These are phyloP conservation scores for Lentinula novae-zelandiae DNA, from an alignment of 1,284 basidiomycete genomes.

Conservation along the genomic window DNA sequence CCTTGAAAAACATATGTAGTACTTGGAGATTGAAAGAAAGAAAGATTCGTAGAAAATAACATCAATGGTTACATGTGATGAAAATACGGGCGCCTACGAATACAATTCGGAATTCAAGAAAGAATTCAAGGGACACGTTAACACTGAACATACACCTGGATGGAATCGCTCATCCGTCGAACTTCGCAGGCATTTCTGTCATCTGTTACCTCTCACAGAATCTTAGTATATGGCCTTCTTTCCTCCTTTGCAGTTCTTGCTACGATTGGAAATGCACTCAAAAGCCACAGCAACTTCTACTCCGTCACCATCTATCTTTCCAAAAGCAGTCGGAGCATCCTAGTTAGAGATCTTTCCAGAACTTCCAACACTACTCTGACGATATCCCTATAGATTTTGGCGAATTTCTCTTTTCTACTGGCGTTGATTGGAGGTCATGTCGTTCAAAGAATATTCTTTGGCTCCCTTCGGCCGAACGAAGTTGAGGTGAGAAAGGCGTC, in stretches of 20 bases:
- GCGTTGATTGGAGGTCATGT: conserved; percentile 75
- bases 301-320: conserved; percentile 91
- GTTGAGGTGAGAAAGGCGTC: conserved; percentile 68
- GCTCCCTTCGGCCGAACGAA: conserved; percentile 83
- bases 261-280: conserved; percentile 76
- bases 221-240: conserved; percentile 65
- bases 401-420: conserved; percentile 85
- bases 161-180: conserved; percentile 9
- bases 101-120: too few relatives aligned
- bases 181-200: conserved; percentile 6
- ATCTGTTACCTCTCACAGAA: conserved; percentile 56
- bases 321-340: conserved; percentile 83
- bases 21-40: too few relatives aligned
- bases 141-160: conserved; percentile 4
- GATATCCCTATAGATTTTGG: conserved; percentile 66
- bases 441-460: conserved; percentile 90
- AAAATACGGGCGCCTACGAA: too few relatives aligned
- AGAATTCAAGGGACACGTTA: neutral
- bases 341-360: conserved; percentile 49
- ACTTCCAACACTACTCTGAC: too few relatives aligned
- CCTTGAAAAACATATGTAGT: too few relatives aligned
- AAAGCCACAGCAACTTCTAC: conserved; percentile 90
- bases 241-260: conserved; percentile 71
- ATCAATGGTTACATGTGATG: too few relatives aligned
- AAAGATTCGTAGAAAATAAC: too few relatives aligned